phyloP scores from a whole-genome alignment of 768 basidiomycete species.

The Termitomyces sp. region DNA sequence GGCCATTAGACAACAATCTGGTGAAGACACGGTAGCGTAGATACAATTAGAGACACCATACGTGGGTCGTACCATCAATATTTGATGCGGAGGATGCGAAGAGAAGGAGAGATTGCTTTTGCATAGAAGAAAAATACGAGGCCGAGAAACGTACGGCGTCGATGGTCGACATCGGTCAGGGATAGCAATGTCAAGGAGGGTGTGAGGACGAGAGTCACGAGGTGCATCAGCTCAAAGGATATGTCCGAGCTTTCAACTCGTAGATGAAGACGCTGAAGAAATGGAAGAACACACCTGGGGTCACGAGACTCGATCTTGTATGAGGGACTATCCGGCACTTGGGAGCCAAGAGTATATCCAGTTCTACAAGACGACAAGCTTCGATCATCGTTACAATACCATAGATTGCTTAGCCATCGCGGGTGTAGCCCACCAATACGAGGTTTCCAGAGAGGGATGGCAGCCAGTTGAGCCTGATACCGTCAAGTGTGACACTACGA shows the following conservation, averaged over 20 bases:
- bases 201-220: slow-evolving; percentile 43
- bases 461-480: slow-evolving; percentile 57
- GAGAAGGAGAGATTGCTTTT: slow-evolving; percentile 32
- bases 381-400: slow-evolving; percentile 56
- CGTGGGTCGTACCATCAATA: slow-evolving; percentile 42
- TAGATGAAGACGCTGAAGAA: slow-evolving; percentile 42
- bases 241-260: slow-evolving; percentile 49
- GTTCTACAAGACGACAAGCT: slow-evolving; percentile 41
- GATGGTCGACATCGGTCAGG: slow-evolving; percentile 38
- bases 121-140: slow-evolving; percentile 41
- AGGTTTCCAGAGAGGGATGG: slow-evolving; percentile 59
- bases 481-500: slow-evolving; percentile 50
- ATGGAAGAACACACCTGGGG: slow-evolving; percentile 28
- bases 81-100: slow-evolving; percentile 33
- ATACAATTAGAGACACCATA: slow-evolving; percentile 29
- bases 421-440: slow-evolving; percentile 62
- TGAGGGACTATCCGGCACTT: slow-evolving; percentile 20
- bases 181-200: slow-evolving; percentile 43
- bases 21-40: slow-evolving; percentile 26
- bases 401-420: slow-evolving; percentile 57
- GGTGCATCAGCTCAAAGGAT: slow-evolving; percentile 50
- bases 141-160: slow-evolving; percentile 33
- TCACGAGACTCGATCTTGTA: slow-evolving; percentile 21
- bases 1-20: slow-evolving; percentile 28
- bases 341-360: slow-evolving; percentile 49